Evolutionary conservation across 1,139 yeast genomes (phyloP).

Genomic region (Waltiozyma sp.): DNA sequence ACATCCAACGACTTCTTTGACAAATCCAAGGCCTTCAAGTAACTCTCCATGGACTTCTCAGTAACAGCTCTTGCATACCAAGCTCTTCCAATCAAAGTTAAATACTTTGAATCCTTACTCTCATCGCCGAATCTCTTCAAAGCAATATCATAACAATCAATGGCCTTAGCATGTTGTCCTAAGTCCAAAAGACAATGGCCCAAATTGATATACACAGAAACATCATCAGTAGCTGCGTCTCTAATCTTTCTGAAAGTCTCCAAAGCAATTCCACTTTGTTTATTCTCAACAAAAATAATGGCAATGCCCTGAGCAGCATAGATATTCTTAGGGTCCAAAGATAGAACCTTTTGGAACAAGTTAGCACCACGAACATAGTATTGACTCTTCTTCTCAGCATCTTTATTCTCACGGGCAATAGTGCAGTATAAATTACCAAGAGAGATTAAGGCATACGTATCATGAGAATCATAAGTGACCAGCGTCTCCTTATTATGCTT

Average conservation of each 20-base stretch:
- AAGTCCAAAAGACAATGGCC: constrained; percentile 84
- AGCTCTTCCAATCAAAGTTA: constrained; percentile 73
- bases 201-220: constrained; percentile 71
- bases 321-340: constrained; percentile 75
- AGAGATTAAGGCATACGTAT: constrained; percentile 78
- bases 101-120: constrained; percentile 38
- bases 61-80: constrained; percentile 77
- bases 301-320: constrained; percentile 98
- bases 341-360: constrained; percentile 76
- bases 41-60: constrained; percentile 53
- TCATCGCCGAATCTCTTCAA: constrained; percentile 52
- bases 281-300: constrained; percentile 81
- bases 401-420: constrained; percentile 75
- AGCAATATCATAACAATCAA: constrained; percentile 82
- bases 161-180: constrained; percentile 74
- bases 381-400: constrained; percentile 57
- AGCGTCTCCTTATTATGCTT: constrained; percentile 78
- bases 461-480: constrained; percentile 75
- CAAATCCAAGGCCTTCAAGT: constrained; percentile 51
- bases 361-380: constrained; percentile 85
- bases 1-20: constrained; percentile 45
- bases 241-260: constrained; percentile 83
- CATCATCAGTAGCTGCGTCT: constrained; percentile 82
- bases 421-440: constrained; percentile 79
- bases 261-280: constrained; percentile 64